Evolutionary conservation across 2,329 filamentous ascomycete genomes (phyloP), one percentile per base, ranked within the genome.

Genomic region (Trichoderma asperellum): DNA sequence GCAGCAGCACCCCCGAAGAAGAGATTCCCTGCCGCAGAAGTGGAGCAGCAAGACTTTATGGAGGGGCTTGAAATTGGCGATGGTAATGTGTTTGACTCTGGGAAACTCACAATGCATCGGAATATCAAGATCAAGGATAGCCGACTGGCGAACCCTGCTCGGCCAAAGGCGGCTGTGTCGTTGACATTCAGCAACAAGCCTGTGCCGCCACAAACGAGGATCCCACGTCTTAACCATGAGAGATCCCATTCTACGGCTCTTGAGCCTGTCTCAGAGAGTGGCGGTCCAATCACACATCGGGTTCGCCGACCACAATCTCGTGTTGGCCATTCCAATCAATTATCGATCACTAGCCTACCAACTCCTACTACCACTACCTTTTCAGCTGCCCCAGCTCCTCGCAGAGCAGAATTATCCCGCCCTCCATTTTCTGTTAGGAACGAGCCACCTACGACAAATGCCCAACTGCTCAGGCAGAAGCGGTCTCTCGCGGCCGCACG

Each of bases 241-340:
- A 86, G 91, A 65, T 87, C 90, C 5, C 87, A 89, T 73, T 92
- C 92, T 10, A 81, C 80, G 12, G 90, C 91, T 21, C 85, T 98
- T n/a, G 95, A 97, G 77, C 94, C 95, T 27, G 94, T 98, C 6
- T 96, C 93, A 49, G 95, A 98, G 81, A 94, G 90, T 73, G 94
- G 94, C 62, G 93, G 90, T 4, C 88, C 92, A 59, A 82, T 84
- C 64, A 83, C 85, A 53, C 87, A 85, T 70, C 82, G 83, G 18
- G 84, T 84, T 72, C 86, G 88, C 68, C 85, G 89, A 72, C 88
- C 91, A 53, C 87, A 88, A 71, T 92, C 91, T 3, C 86, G 91
- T 68, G 77, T 92, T 34, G 63, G 88, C 14, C 91, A 94, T 77
- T 88, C 89, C 12, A 81, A 89, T 18, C 89, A 93, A 74, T 89